Evolutionary conservation across 352 stramenopile genomes (phyloP), one percentile per base, ranked within the genome.

Genomic region (Salisapilia sapeloensis): DNA sequence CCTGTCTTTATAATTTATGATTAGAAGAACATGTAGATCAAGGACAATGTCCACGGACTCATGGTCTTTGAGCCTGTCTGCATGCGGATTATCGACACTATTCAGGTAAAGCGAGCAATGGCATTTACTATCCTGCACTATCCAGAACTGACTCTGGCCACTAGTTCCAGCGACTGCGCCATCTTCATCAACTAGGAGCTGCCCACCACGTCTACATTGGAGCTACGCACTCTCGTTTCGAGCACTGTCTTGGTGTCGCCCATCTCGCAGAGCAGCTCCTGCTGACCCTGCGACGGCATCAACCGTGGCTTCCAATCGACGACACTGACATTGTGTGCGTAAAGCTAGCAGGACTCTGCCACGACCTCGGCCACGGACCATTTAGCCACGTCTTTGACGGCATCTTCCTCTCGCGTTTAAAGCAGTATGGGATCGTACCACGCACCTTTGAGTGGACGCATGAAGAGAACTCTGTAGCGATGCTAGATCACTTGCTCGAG

Each of bases 171-270:
- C 63, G 94, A 2, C 65, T 99, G 4, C 70, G 89, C n/a, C 64
- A 81, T 17, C 55, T 99, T 23, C 85, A 95, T 23, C 94, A 99
- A 54, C 66, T 98, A 17, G 93, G 92, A 2, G 75, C 74, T 12
- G 63, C 79, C 9, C 55, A 83, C 19, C 83, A 67, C 22, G 83
- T 97, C 3, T 99, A 87, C 37, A 80, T 83, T 29, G 66, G 65
- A 18, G 72, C 63, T 24, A 85, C 72, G 3, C 72, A 87, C 34
- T 72, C 65, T 7, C 56, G 72, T 4, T 87, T 87, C 28, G 72
- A 85, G 48, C 72, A 87, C 28, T 96, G 66, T 11, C 51, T 99
- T 21, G 94, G 94, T 10, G 92, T 98, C n/a, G 86, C 86, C 4
- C 69, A 96, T 45, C 63, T 98, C 3, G 91, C 91, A 2, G 77